phyloP scores from a whole-genome alignment of 176 grass and related monocot genomes.

The Zizania latifolia region DNA sequence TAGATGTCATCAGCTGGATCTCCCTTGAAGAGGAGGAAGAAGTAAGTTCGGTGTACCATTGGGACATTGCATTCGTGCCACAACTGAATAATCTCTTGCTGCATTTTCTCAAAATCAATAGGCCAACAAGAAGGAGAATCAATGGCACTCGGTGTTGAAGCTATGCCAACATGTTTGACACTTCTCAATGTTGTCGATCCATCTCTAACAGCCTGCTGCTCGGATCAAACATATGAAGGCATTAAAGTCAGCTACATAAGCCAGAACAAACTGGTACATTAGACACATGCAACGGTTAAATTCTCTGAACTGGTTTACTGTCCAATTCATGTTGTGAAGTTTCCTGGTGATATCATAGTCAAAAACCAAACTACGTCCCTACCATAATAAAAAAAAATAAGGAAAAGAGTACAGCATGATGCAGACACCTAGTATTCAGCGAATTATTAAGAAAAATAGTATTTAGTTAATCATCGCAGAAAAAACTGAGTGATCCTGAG shows the following conservation, averaged over 20 bases:
- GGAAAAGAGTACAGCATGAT: neutral
- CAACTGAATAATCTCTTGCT: constrained; percentile 66
- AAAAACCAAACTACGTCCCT: neutral
- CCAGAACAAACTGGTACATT: neutral
- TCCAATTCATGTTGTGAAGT: constrained; percentile 6
- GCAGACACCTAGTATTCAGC: neutral
- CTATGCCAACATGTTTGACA: constrained; percentile 41
- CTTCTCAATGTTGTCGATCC: constrained; percentile 21
- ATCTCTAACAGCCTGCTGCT: constrained; percentile 24
- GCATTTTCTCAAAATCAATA: constrained; percentile 59
- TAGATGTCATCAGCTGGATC: constrained; percentile 78
- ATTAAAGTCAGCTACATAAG: neutral
- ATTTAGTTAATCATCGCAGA: neutral
- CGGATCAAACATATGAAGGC: neutral
- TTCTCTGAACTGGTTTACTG: neutral
- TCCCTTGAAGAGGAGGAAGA: constrained; percentile 92
- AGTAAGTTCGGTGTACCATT: constrained; percentile 69
- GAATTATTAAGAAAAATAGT: neutral
- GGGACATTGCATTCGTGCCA: constrained; percentile 84
- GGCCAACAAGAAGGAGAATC: constrained; percentile 38
- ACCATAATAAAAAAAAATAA: neutral
- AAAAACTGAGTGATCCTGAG: neutral
- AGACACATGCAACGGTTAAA: neutral
- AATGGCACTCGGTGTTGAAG: constrained; percentile 20
- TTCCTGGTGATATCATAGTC: neutral